These are phyloP conservation scores for Takashimella tepidaria DNA, from an alignment of 1,284 basidiomycete genomes.

Conservation along the genomic window DNA sequence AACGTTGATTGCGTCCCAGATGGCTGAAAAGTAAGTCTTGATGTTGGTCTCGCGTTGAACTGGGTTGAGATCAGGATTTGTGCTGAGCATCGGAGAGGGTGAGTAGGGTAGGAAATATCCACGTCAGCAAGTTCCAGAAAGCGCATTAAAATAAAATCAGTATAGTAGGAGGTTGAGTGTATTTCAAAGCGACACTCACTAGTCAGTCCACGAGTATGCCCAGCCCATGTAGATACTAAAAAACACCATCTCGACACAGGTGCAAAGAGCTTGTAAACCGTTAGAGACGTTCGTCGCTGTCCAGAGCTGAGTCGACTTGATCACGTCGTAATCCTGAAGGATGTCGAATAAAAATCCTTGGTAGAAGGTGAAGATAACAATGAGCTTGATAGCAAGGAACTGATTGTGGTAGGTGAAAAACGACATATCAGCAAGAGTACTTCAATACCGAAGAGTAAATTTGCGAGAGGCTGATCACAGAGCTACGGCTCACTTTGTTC, in stretches of 20 bases:
- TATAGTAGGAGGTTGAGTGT: too few relatives aligned
- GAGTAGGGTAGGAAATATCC: neutral
- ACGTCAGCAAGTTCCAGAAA: neutral
- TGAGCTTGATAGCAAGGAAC: slow-evolving; percentile 51
- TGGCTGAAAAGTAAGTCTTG: slow-evolving; percentile 47
- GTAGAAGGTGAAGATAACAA: slow-evolving; percentile 62
- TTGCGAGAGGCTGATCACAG: neutral
- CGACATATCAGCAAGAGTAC: too few relatives aligned
- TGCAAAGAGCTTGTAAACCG: slow-evolving; percentile 73
- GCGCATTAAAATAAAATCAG: neutral
- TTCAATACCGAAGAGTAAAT: too few relatives aligned
- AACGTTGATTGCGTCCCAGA: slow-evolving; percentile 74
- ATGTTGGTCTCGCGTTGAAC: slow-evolving; percentile 15
- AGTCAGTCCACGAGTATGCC: slow-evolving; percentile 70
- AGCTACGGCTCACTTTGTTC: slow-evolving; percentile 59
- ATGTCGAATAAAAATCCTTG: slow-evolving; percentile 45
- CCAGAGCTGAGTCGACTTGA: slow-evolving; percentile 67
- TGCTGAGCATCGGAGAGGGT: too few relatives aligned
- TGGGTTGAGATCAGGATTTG: slow-evolving; percentile 18
- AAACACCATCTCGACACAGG: slow-evolving; percentile 83
- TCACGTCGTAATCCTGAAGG: slow-evolving; percentile 40
- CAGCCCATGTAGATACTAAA: slow-evolving; percentile 69
- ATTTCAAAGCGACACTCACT: slow-evolving; percentile 47
- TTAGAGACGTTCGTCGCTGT: slow-evolving; percentile 57
- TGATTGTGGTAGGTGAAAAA: slow-evolving; percentile 4